Evolutionary conservation across 1,139 yeast species (phyloP).

Genomic region (Zygosaccharomyces sapae): DNA sequence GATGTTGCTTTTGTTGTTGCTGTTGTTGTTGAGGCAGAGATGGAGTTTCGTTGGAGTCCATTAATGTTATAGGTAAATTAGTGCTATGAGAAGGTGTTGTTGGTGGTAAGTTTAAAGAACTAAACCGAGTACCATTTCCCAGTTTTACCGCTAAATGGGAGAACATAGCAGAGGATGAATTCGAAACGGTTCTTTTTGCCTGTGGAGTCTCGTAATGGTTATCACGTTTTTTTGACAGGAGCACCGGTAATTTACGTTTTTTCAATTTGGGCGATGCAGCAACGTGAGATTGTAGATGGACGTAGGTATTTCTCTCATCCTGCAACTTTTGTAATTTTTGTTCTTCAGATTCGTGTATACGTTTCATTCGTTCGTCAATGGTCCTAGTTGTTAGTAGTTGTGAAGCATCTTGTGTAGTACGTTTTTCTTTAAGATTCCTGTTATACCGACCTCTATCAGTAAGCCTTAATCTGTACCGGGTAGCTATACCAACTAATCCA

Average conservation of each 20-base stretch:
- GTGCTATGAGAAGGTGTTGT: constrained; percentile 30
- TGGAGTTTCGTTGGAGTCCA: constrained; percentile 8
- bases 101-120: constrained; percentile 18
- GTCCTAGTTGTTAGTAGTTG: constrained; percentile 15
- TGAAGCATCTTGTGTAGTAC: constrained; percentile 10
- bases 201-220: constrained; percentile 31
- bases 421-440: constrained; percentile 15
- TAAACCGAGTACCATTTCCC: constrained; percentile 15
- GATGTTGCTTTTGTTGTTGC: neutral
- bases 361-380: constrained; percentile 30
- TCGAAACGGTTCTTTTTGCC: constrained; percentile 14
- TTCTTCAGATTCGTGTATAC: constrained; percentile 28
- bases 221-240: constrained; percentile 28
- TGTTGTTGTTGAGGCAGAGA: neutral
- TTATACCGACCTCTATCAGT: constrained; percentile 32
- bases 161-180: constrained; percentile 25
- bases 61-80: constrained; percentile 18
- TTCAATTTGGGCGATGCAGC: constrained; percentile 31
- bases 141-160: constrained; percentile 31
- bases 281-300: constrained; percentile 31
- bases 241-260: constrained; percentile 31
- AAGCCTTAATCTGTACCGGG: constrained; percentile 22
- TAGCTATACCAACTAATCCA: constrained; percentile 25
- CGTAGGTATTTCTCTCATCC: constrained; percentile 29
- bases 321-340: constrained; percentile 16